A percentile compares a stretch with the other conserved stretches of the same genome.
Conservation (phyloP, 179 eudicot genomes). For the Silene coronaria region DNA sequence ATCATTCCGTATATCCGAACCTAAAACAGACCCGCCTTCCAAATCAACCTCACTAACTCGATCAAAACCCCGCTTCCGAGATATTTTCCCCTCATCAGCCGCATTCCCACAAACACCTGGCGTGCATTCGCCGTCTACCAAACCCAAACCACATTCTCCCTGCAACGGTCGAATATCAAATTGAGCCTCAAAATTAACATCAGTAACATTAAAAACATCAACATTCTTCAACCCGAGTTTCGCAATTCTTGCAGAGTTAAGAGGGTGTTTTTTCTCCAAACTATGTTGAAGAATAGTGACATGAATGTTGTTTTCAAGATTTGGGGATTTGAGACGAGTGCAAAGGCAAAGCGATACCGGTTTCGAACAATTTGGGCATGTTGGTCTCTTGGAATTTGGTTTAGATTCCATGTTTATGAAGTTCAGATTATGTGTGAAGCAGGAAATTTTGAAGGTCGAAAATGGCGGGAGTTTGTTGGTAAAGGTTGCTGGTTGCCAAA, state of each 20-base stretch:
- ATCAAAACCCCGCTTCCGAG: constrained; percentile 22
- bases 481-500: constrained; percentile 11
- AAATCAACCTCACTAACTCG: constrained; percentile 18
- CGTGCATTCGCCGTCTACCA: constrained; percentile 21
- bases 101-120: constrained; percentile 32
- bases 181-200: constrained; percentile 53
- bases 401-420: constrained; percentile 30
- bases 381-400: constrained; percentile 51
- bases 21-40: too few relatives aligned
- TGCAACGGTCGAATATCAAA: constrained; percentile 35
- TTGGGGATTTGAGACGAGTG: constrained; percentile 42
- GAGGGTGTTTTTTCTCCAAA: constrained; percentile 72
- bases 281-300: constrained; percentile 73
- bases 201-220: constrained; percentile 42
- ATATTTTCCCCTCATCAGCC: constrained; percentile 13
- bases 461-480: constrained; percentile 21
- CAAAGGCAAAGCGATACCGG: constrained; percentile 63
- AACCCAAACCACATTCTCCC: neutral
- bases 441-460: constrained; percentile 8
- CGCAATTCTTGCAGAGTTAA: constrained; percentile 71
- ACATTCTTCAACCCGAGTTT: constrained; percentile 61
- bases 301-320: constrained; percentile 46
- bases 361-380: constrained; percentile 64
- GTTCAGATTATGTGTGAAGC: constrained; percentile 27
- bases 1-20: neutral